Base-by-base conservation (phyloP, 768 basidiomycete species). In the Pleurotus pulmonarius region DNA sequence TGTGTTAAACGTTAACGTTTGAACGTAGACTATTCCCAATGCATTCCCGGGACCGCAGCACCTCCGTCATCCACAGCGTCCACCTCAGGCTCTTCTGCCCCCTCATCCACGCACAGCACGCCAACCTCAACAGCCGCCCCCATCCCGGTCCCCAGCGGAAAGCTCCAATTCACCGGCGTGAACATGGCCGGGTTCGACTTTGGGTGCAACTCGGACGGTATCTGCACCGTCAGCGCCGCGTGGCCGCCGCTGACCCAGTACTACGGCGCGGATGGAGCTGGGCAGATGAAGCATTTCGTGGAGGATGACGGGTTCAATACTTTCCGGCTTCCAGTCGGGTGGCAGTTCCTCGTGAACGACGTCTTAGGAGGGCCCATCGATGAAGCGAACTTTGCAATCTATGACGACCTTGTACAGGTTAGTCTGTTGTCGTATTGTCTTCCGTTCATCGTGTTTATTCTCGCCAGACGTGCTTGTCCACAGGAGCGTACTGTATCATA, bases 231-330 rank as follows among this genome's bases (percentile, higher is more conserved):
- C 9, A 71, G 69, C 41, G 66, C 65, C 3, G 77, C 76, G 13
- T 72, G 62, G 60, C 77, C 80, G 18, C 82, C 82, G 22, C 67
- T 83, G 46, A 66, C 65, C 9, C 67, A 79, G 59, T 73, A 77
- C 55, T 74, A 72, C 39, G 76, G 79, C 76, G 56, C 63, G 25
- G 77, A 81, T 53, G 80, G 78, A 44, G 68, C 63, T 3, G 78
- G 81, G n/a, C 85, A 86, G 63, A 86, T 87, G 81, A 62, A 73
- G 43, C 85, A 87, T 63, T 87, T 86, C 58, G 75, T 78, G 49
- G 64, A 74, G 0, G 68, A 82, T 58, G 81, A 85, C 57, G 76
- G 75, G 3, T 82, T 77, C 71, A 82, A 82, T 55, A 69, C 74
- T 5, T 83, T 85, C 74, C 82, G 85, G 53, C 74, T 85, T 16